Evolutionary conservation across 768 basidiomycete genomes (phyloP).

Genomic region (Naganishia kalamii): DNA sequence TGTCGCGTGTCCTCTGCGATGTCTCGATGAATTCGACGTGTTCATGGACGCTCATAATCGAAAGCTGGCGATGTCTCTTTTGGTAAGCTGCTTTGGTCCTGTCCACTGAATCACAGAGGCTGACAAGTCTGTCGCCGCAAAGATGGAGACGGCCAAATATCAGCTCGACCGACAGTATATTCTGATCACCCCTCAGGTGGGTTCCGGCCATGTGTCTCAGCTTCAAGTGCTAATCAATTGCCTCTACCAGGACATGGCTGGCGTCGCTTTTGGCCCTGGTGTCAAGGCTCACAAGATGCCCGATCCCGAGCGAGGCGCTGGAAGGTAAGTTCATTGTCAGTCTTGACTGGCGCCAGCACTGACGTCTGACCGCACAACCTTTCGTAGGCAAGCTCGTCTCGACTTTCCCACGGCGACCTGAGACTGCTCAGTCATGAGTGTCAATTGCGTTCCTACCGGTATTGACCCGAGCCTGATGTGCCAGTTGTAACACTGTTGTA

Average conservation of each 20-base stretch:
- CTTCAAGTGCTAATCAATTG: background rate
- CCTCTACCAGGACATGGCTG: constrained; percentile 11
- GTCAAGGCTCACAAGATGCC: constrained; percentile 21
- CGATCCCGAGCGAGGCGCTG: constrained; percentile 21
- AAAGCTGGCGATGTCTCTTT: constrained; percentile 88
- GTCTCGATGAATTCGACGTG: constrained; percentile 97
- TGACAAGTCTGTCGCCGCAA: background rate
- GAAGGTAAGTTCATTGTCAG: constrained; percentile 3
- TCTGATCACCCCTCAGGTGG: constrained; percentile 80
- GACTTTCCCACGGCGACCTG: constrained; percentile 4
- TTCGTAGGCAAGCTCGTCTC: background rate
- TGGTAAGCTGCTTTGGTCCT: constrained; percentile 52
- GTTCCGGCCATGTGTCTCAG: background rate
- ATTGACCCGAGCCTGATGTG: no score
- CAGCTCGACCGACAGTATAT: constrained; percentile 88
- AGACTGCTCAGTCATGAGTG: no score
- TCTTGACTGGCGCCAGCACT: no score
- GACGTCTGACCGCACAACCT: background rate
- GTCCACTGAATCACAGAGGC: constrained; percentile 7
- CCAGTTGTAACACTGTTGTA: background rate
- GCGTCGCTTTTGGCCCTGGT: background rate
- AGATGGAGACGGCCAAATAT: constrained; percentile 84
- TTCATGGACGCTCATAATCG: constrained; percentile 65
- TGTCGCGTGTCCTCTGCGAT: constrained; percentile 86
- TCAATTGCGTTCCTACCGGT: no score